Evolutionary conservation across 2,329 filamentous ascomycete genomes (phyloP).

Genomic region (Diaporthe sp.): DNA sequence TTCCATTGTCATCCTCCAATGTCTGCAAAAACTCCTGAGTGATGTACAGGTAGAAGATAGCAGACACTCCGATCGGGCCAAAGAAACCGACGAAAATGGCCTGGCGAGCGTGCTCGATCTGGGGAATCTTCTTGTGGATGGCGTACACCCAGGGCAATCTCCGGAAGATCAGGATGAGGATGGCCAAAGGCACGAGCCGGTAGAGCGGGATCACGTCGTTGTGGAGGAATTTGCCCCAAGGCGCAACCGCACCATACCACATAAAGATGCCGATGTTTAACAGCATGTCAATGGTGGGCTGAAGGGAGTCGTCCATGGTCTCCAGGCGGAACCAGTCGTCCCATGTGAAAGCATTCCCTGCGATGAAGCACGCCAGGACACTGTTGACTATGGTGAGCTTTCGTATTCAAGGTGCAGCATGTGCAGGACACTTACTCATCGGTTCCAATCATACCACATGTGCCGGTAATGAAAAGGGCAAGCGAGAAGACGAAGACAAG

Average conservation of each 20-base stretch:
- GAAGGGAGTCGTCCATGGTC: constrained; percentile 90
- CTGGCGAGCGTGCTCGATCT: constrained; percentile 81
- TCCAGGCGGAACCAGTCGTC: constrained; percentile 95
- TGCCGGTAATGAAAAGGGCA: constrained; percentile 88
- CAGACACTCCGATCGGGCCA: constrained; percentile 91
- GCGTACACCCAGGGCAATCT: constrained; percentile 82
- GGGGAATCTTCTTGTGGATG: constrained; percentile 80
- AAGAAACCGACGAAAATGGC: constrained; percentile 93
- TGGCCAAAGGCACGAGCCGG: constrained; percentile 78
- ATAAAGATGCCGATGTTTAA: constrained; percentile 90
- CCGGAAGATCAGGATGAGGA: constrained; percentile 82
- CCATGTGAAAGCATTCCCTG: constrained; percentile 91
- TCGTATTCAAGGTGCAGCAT: neutral
- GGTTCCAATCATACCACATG: constrained; percentile 86
- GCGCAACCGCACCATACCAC: constrained; percentile 89
- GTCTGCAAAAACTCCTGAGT: constrained; percentile 78
- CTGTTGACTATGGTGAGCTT: neutral
- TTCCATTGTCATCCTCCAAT: constrained; percentile 67
- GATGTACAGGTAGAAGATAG: constrained; percentile 90
- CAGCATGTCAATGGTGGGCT: constrained; percentile 94
- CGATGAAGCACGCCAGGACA: constrained; percentile 91
- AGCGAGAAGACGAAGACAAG: constrained; percentile 88
- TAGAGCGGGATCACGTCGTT: constrained; percentile 80
- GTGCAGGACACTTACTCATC: constrained; percentile 69
- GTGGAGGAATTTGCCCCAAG: constrained; percentile 78